Base-by-base conservation (phyloP, 169 alveolate genomes). In the Cryptosporidium muris region DNA sequence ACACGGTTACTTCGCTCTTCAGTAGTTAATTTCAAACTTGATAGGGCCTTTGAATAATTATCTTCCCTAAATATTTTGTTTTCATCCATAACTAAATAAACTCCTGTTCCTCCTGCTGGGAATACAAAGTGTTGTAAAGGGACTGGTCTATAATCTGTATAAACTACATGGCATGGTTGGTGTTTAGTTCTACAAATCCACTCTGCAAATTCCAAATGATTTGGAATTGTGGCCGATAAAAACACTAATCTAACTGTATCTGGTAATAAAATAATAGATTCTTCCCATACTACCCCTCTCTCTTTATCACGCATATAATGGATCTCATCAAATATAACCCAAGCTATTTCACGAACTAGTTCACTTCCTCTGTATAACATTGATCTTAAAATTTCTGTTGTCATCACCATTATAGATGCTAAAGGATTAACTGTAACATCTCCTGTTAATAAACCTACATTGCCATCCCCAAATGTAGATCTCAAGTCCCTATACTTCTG, bases 271-370 rank as follows among this genome's bases (percentile, higher is more conserved):
- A 98, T 97, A 74, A 98, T 96, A 2, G 99, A 97, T 88, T 98
- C 99, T 91, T 98, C 99, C 99, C 99, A 98, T 8, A 98, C 99
- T 56, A 97, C 99, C 4, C 99, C 99, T 67, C 99, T 92, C 81
- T 98, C 99, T 80, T 97, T 94, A 89, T 98, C 99, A 80, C 99
- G 93, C 99, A 98, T 98, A 94, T 98, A 98, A 93, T 98, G 99
- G 25, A 98, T 98, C 92, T 98, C 99, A 93, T 97, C 95, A 64
- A 88, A 90, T 4, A 92, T 89, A 11, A 91, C 92, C 93, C 93
- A 90, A 25, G 96, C 96, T 89, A 95, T 93, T 88, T 94, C 98
- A 40, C 97, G 91, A 8, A 93, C 90, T 65, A 97, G 92, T 64
- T 97, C 99, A 80, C 99, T 95, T n/a, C 99, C 99, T 81, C 99